phyloP scores from a whole-genome alignment of 2,329 filamentous ascomycete genomes.

The Nectriaceae sp. region DNA sequence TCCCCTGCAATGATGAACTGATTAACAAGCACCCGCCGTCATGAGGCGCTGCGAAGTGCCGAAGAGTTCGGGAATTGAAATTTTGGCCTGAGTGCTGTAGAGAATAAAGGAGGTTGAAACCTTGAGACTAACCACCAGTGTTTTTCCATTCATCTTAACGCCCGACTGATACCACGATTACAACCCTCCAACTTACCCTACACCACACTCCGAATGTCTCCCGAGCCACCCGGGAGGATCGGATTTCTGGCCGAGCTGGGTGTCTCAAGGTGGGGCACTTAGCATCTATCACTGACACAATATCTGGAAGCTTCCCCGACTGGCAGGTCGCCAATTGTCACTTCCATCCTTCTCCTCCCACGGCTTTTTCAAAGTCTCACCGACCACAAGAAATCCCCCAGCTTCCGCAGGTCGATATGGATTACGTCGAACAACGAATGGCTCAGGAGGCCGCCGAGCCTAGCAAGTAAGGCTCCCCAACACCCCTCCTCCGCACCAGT shows the following conservation, averaged over 20 bases:
- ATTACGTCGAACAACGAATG: slow-evolving; percentile 59
- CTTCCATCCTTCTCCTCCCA: not conserved
- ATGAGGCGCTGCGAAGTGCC: too few species aligned
- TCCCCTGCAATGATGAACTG: too few species aligned
- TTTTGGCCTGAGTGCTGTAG: too few species aligned
- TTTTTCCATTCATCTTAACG: too few species aligned
- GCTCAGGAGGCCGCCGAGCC: slow-evolving; percentile 52
- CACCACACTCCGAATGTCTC: too few species aligned
- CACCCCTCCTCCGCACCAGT: not conserved
- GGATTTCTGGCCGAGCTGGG: not conserved
- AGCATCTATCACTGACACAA: not conserved
- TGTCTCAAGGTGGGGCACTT: not conserved
- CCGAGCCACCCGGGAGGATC: too few species aligned
- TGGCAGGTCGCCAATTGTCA: not conserved
- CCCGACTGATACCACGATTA: too few species aligned
- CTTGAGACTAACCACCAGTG: too few species aligned
- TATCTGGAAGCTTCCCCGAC: not conserved
- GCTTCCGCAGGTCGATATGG: slow-evolving; percentile 41
- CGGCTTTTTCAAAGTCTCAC: not conserved
- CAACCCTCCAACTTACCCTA: too few species aligned
- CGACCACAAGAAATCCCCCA: not conserved
- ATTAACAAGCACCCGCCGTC: too few species aligned
- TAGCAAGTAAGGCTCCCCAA: slow-evolving; percentile 33
- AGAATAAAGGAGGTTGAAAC: too few species aligned
- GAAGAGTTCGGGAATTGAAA: too few species aligned